Conservation (phyloP, 257 asterid genomes). For the Fraxinus pennsylvanica region DNA sequence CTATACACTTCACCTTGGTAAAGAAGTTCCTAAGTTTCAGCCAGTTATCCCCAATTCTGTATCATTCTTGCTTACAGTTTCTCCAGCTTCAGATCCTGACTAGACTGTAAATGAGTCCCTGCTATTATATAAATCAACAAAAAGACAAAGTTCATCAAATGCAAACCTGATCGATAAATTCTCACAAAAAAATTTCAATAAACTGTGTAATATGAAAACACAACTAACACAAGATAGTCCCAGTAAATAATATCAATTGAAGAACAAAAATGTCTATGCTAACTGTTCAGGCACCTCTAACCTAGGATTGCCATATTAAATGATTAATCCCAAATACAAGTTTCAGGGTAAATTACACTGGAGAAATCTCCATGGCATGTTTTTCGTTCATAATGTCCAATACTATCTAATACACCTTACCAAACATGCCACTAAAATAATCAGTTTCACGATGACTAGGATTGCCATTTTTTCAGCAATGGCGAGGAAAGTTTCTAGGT, state of each 20-base stretch:
- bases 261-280: neutral
- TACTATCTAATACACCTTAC: neutral
- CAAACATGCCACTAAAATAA: neutral
- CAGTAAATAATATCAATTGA: neutral
- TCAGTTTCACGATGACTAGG: neutral
- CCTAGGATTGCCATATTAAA: neutral
- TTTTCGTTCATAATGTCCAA: neutral
- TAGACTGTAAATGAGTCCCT: neutral
- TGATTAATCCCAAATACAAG: neutral
- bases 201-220: neutral
- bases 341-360: neutral
- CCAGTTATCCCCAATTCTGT: neutral
- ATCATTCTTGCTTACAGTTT: neutral
- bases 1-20: neutral
- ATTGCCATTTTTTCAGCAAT: neutral
- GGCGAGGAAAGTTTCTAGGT: neutral
- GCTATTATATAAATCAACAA: neutral
- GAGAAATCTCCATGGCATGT: neutral
- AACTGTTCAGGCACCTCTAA: neutral
- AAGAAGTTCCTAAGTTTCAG: neutral
- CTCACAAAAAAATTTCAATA: neutral
- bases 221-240: neutral
- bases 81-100: constrained; percentile 19
- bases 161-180: neutral
- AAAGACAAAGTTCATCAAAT: neutral